These are phyloP conservation scores for Rhodotorula paludigena DNA, from an alignment of 768 basidiomycete genomes.

Conservation along the genomic window DNA sequence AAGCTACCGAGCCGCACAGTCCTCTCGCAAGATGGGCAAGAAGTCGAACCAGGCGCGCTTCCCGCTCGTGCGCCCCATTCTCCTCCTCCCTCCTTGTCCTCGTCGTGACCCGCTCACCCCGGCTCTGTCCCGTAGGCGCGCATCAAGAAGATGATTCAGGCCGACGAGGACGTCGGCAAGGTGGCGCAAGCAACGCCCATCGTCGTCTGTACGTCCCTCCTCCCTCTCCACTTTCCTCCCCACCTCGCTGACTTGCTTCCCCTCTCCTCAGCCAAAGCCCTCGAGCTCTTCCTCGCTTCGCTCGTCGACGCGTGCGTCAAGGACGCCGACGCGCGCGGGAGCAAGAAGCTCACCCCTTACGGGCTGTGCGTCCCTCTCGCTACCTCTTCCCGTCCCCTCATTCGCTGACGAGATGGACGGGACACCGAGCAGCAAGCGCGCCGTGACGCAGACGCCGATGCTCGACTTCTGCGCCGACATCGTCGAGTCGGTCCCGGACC, in stretches of 20 bases:
- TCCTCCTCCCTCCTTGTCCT: neutral
- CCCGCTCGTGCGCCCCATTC: slow-evolving; percentile 63
- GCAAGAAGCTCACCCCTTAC: slow-evolving; percentile 85
- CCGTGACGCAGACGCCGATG: slow-evolving; percentile 76
- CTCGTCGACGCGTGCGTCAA: slow-evolving; percentile 77
- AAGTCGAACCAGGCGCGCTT: slow-evolving; percentile 89
- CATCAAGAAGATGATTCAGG: slow-evolving; percentile 99
- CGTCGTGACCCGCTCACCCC: neutral
- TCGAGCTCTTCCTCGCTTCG: slow-evolving; percentile 82
- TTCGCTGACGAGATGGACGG: neutral
- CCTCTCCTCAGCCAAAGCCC: slow-evolving; percentile 69
- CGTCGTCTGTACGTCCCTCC: slow-evolving; percentile 73
- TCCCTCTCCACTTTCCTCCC: neutral
- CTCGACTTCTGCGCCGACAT: slow-evolving; percentile 93
- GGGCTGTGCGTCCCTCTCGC: slow-evolving; percentile 60
- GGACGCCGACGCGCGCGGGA: slow-evolving; percentile 69
- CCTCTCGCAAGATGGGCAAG: slow-evolving; percentile 61
- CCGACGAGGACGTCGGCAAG: slow-evolving; percentile 97
- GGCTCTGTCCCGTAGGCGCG: slow-evolving; percentile 61
- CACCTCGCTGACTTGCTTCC: neutral
- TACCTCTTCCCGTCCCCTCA: slow-evolving; percentile 4
- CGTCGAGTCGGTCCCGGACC: slow-evolving; percentile 78
- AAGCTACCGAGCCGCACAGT: fast-evolving
- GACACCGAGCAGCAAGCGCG: slow-evolving; percentile 66
- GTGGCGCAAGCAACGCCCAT: slow-evolving; percentile 93